phyloP scores from a whole-genome alignment of 352 stramenopile genomes.

The Globisporangium orthogonon region DNA sequence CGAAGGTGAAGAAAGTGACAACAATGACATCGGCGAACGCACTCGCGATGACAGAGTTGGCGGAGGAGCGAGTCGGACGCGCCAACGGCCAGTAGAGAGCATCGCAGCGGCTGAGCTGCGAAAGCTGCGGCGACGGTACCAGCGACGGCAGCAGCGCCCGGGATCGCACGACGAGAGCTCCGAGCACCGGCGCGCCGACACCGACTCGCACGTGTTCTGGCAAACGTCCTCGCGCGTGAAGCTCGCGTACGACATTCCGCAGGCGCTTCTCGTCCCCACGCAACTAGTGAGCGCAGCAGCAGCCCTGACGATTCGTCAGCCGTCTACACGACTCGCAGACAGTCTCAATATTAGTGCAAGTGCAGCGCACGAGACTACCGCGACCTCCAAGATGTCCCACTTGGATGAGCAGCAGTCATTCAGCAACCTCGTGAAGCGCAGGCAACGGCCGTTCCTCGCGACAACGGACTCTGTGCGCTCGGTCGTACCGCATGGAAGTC shows the following conservation, averaged over 20 bases:
- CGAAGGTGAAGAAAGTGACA: constrained; percentile 2
- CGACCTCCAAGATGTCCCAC: neutral
- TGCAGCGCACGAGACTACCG: neutral
- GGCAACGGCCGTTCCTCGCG: constrained; percentile 1
- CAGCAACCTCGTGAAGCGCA: constrained; percentile 4
- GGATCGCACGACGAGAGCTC: neutral
- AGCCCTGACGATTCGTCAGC: neutral
- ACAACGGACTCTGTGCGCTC: constrained; percentile 4
- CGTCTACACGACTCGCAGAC: neutral
- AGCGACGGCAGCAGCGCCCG: constrained; percentile 18
- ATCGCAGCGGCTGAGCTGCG: constrained; percentile 16
- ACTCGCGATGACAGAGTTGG: constrained; percentile 7
- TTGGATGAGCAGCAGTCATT: constrained; percentile 9
- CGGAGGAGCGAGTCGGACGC: neutral
- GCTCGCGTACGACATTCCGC: constrained; percentile 30
- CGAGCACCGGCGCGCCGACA: neutral
- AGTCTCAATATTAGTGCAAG: neutral
- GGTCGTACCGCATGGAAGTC: neutral
- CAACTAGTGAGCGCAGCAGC: constrained; percentile 7
- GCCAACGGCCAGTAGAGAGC: constrained; percentile 2
- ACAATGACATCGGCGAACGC: constrained; percentile 1
- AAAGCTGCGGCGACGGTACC: constrained; percentile 21
- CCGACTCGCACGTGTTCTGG: constrained; percentile 31
- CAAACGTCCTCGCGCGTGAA: constrained; percentile 33
- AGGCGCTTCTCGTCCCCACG: constrained; percentile 9